Conservation (phyloP, 2,329 filamentous ascomycete species). For the Ascochyta lentis region DNA sequence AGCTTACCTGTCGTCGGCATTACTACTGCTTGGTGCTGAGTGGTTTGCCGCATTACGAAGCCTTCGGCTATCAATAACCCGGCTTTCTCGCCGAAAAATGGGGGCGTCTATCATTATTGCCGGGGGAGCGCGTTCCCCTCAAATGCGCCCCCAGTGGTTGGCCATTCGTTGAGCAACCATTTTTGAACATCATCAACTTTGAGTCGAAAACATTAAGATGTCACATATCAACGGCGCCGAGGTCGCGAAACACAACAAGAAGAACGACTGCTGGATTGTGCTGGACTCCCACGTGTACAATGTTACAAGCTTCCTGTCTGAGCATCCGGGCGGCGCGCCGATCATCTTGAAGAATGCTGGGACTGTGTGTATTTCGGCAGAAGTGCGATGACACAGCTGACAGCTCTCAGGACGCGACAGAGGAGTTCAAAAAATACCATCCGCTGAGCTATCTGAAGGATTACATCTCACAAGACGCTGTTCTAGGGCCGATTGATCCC, state of each 20-base stretch:
- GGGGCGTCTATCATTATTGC: slow-evolving; percentile 18
- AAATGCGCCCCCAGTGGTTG: slow-evolving; percentile 31
- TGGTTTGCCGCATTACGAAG: slow-evolving; percentile 24
- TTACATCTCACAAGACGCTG: slow-evolving; percentile 34
- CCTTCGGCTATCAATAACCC: slow-evolving; percentile 20
- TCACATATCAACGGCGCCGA: slow-evolving; percentile 41
- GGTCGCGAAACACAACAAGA: slow-evolving; percentile 43
- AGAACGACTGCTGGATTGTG: slow-evolving; percentile 66
- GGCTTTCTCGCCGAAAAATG: slow-evolving; percentile 30
- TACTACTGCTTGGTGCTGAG: slow-evolving; percentile 22
- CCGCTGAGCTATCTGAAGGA: slow-evolving; percentile 40
- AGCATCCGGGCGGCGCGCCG: slow-evolving; percentile 67
- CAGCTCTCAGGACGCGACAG: slow-evolving; percentile 38
- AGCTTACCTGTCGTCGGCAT: slow-evolving; percentile 9
- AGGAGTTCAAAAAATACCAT: slow-evolving; percentile 46
- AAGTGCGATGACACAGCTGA: slow-evolving; percentile 12
- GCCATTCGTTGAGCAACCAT: slow-evolving; percentile 10
- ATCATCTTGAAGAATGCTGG: slow-evolving; percentile 52
- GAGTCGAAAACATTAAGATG: slow-evolving; percentile 21
- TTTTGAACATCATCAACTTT: neutral
- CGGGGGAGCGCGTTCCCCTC: slow-evolving; percentile 29
- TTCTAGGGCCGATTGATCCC: slow-evolving; percentile 40
- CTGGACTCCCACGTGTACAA: slow-evolving; percentile 72
- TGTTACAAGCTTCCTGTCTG: slow-evolving; percentile 66
- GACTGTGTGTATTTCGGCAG: slow-evolving; percentile 39